Evolutionary conservation across 345 rosid genomes (phyloP).

Genomic region (Gossypium raimondii): DNA sequence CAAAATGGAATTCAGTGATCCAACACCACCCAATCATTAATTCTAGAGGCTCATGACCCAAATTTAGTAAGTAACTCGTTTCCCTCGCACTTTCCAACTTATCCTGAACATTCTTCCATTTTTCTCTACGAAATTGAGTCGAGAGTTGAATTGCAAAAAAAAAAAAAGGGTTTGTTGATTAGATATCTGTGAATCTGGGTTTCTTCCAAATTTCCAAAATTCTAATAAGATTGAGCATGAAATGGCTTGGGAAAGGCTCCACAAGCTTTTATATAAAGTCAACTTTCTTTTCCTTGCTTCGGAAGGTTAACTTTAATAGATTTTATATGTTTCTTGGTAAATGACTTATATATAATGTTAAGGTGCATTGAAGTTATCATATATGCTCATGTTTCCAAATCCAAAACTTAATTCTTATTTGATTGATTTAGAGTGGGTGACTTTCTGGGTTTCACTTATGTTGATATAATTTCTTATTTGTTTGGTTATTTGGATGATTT

Average conservation of each 20-base stretch:
- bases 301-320: background rate
- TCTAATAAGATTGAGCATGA: background rate
- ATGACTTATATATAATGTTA: background rate
- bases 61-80: background rate
- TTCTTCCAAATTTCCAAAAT: background rate
- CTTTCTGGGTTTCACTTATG: background rate
- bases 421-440: background rate
- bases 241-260: background rate
- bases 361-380: background rate
- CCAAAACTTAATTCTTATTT: background rate
- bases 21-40: background rate
- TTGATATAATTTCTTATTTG: background rate
- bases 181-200: conserved; percentile 11
- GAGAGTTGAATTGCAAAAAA: background rate
- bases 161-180: background rate
- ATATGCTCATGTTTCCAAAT: background rate
- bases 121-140: background rate
- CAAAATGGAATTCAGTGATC: background rate
- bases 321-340: background rate
- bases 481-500: too few relatives aligned
- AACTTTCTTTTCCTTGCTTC: background rate
- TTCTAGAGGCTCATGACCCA: background rate
- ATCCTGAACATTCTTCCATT: background rate
- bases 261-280: background rate
- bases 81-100: background rate